A percentile compares a stretch with the other conserved stretches of the same genome.
These are phyloP conservation scores for Platanthera guangdongensis DNA, from an alignment of 106 monocot species.

Conservation along the genomic window DNA sequence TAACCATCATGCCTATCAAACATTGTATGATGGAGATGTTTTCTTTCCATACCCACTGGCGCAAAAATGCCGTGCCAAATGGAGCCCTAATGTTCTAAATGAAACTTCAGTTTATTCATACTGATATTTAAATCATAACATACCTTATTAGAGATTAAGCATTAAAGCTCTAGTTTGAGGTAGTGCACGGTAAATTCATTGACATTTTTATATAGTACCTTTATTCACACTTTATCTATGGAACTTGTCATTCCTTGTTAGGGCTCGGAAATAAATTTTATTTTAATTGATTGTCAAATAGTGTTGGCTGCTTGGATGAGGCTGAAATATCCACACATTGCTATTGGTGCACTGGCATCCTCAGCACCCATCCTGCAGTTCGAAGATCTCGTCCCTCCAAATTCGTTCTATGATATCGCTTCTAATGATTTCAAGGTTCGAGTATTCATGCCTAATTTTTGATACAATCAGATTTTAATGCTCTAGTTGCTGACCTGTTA, in stretches of 20 bases:
- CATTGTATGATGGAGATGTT: no score
- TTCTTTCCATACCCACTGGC: no score
- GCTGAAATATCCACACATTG: slow-evolving; percentile 86
- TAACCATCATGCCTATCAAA: no score
- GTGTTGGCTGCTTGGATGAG: slow-evolving; percentile 99
- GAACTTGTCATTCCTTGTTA: not conserved
- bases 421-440: slow-evolving; percentile 81
- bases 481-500: not conserved
- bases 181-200: not conserved
- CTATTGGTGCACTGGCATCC: slow-evolving; percentile 84
- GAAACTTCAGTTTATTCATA: not conserved
- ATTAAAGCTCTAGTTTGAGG: not conserved
- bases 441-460: slow-evolving; percentile 1
- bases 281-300: slow-evolving; percentile 10
- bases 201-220: not conserved
- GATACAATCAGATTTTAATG: not conserved
- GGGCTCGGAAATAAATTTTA: not conserved
- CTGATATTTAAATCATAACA: not conserved
- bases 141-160: not conserved
- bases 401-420: slow-evolving; percentile 74
- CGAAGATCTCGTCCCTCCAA: slow-evolving; percentile 69
- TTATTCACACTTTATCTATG: not conserved
- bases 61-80: no score
- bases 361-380: slow-evolving; percentile 97
- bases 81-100: not conserved